Conservation (phyloP, 1,284 basidiomycete genomes). For the Puccinia triticina region DNA sequence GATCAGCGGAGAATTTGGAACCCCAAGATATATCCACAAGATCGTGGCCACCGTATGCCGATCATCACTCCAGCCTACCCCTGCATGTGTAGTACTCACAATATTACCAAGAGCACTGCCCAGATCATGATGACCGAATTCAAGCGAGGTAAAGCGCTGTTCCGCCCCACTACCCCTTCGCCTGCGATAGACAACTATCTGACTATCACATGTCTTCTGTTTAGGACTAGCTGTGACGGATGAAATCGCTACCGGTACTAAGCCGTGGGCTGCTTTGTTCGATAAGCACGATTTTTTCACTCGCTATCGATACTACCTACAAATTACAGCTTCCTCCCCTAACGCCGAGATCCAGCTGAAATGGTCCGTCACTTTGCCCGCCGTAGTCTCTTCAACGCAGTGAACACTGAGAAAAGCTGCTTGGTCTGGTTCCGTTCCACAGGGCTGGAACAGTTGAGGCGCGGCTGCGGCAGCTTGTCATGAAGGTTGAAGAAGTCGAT, state of each 20-base stretch:
- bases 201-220: constrained; percentile 2
- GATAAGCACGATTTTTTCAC: constrained; percentile 94
- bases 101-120: constrained; percentile 92
- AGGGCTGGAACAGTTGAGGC: constrained; percentile 98
- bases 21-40: constrained; percentile 89
- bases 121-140: constrained; percentile 96
- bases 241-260: constrained; percentile 79
- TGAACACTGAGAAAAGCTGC: constrained; percentile 38
- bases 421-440: constrained; percentile 29
- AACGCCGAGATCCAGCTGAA: constrained; percentile 84
- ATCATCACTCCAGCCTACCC: constrained; percentile 99
- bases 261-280: constrained; percentile 90
- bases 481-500: constrained; percentile 95
- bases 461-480: constrained; percentile 88
- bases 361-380: constrained; percentile 71
- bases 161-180: neutral
- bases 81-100: constrained; percentile 99
- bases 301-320: constrained; percentile 96
- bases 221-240: constrained; percentile 62
- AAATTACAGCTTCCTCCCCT: constrained; percentile 89
- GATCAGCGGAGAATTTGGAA: constrained; percentile 95
- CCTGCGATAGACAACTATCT: neutral
- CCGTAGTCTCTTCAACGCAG: constrained; percentile 26
- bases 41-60: constrained; percentile 96
- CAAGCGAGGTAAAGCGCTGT: constrained; percentile 71